These are phyloP conservation scores for Picea glauca DNA, from an alignment of 75 land plant species.

Conservation along the genomic window DNA sequence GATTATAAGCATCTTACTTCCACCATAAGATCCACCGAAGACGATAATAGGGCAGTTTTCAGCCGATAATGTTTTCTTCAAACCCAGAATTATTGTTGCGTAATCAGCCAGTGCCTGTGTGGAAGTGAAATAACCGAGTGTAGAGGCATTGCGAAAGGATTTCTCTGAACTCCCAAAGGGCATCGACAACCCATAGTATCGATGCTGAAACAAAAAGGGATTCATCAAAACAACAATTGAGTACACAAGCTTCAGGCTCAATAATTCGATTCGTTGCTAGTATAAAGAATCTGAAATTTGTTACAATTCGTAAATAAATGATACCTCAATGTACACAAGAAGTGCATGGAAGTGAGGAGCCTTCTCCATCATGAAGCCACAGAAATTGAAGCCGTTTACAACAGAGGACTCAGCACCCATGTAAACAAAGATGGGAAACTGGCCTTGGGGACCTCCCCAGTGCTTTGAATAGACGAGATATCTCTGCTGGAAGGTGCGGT, in stretches of 20 bases:
- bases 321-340: slow-evolving; percentile 23
- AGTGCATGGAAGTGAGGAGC: slow-evolving; percentile 47
- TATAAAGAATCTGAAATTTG: no score
- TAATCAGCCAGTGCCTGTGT: slow-evolving; percentile 44
- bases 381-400: slow-evolving; percentile 15
- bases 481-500: slow-evolving; percentile 43
- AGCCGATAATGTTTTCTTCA: slow-evolving; percentile 30
- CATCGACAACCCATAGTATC: slow-evolving; percentile 38
- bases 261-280: no score
- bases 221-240: neutral
- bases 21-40: slow-evolving; percentile 47
- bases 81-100: slow-evolving; percentile 21
- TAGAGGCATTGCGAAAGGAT: slow-evolving; percentile 18
- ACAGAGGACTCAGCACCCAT: slow-evolving; percentile 40
- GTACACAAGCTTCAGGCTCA: neutral
- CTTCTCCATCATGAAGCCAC: slow-evolving; percentile 38
- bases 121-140: slow-evolving; percentile 26
- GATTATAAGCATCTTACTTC: slow-evolving; percentile 19
- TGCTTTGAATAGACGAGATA: slow-evolving; percentile 32
- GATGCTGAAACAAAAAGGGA: slow-evolving; percentile 21
- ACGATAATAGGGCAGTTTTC: slow-evolving; percentile 34
- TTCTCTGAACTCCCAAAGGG: slow-evolving; percentile 25
- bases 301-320: no score
- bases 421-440: slow-evolving; percentile 54
- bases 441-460: slow-evolving; percentile 43